A percentile compares a stretch with the other conserved stretches of the same genome.
phyloP scores from a whole-genome alignment of 306 rosid genomes.

The Rosa chinensis region DNA sequence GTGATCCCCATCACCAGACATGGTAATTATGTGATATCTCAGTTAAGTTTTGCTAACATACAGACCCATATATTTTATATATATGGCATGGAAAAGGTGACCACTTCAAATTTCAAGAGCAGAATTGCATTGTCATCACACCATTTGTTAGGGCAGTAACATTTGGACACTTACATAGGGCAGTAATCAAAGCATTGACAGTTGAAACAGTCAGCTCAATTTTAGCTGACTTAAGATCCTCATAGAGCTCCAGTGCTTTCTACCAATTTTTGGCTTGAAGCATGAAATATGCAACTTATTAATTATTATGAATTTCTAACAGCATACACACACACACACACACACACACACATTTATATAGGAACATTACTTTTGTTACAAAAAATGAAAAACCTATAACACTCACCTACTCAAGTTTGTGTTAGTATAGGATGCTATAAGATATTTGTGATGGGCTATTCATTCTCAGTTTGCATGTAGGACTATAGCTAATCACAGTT shows the following conservation, averaged over 20 bases:
- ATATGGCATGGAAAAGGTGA: neutral
- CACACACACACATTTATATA: neutral
- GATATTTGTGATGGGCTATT: slow-evolving; percentile 4
- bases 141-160: neutral
- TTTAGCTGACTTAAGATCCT: slow-evolving; percentile 66
- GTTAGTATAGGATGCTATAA: slow-evolving; percentile 1
- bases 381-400: neutral
- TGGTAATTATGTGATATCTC: slow-evolving; percentile 23
- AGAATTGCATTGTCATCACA: neutral
- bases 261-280: slow-evolving; percentile 85
- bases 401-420: neutral
- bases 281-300: slow-evolving; percentile 32
- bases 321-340: slow-evolving; percentile 6
- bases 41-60: slow-evolving; percentile 15
- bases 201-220: slow-evolving; percentile 69
- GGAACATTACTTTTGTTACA: neutral
- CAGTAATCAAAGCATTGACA: slow-evolving; percentile 88
- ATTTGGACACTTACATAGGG: slow-evolving; percentile 66
- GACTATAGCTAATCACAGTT: slow-evolving; percentile 1
- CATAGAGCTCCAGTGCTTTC: slow-evolving; percentile 78
- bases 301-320: slow-evolving; percentile 18
- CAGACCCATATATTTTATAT: neutral
- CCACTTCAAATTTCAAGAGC: neutral
- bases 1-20: slow-evolving; percentile 85
- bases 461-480: slow-evolving; percentile 9